Base-by-base conservation (phyloP, 2,329 filamentous ascomycete genomes). In the Cladosporium sp. region DNA sequence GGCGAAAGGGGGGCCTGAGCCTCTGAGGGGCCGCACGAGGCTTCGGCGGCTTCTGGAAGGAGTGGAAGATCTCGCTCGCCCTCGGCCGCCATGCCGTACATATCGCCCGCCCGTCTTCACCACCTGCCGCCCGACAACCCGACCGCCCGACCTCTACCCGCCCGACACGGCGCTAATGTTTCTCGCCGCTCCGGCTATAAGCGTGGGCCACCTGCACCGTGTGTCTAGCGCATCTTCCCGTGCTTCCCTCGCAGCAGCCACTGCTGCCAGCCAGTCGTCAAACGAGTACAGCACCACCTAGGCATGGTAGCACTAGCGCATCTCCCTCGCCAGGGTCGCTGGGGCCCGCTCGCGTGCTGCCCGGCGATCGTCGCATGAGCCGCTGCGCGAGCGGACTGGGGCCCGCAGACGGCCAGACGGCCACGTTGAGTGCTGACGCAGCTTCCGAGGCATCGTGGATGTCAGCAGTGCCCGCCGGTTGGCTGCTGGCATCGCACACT, bases 371-470 rank as follows among this genome's bases (percentile, higher is more conserved):
- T 37, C n/a, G 34, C 22, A 37, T 50, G 31, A 16, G 33, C 33
- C 10, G 16, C 31, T 38, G 28, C 33, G 22, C 33, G 22, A 41
- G 28, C 40, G 14, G 34, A 35, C 32, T 35, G 40, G 38, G 16
- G 34, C 11, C 34, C 10, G n/a, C 11, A 37, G n/a, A 37, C 16
- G 32, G 48, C 48, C 14, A 16, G 22, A 42, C 22, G 32, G 48
- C 48, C 48, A 50, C 48, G 48, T 43, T 50, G 48, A 50, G 40
- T 40, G 48, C 48, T 50, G 31, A 50, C 48, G 48, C 40, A 50
- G 40, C 48, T 42, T 18, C 14, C 28, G 46, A 33, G 13, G 38
- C 16, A 43, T 18, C 16, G 16, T 18, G 16, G 2, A 18, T 43
- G 48, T 43, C 48, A 50, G 48, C 48, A 42, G 5, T 7, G 22